Evolutionary conservation across 768 basidiomycete species (phyloP).

Genomic region (Naganishia friedmannii): DNA sequence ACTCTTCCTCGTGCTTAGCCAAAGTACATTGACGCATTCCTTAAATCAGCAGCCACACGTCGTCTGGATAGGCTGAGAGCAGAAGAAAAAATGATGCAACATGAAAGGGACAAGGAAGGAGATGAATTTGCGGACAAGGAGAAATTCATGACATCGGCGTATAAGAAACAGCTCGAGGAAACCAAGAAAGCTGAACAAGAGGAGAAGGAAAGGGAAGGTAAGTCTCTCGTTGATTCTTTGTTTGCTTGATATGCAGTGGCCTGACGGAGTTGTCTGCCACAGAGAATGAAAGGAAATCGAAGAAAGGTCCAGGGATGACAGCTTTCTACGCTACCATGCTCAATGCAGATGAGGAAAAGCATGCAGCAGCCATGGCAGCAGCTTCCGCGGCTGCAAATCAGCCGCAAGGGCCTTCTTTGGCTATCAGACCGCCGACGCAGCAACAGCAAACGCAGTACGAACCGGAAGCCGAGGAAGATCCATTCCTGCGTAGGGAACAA

Average conservation of each 20-base stretch:
- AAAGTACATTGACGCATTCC: conserved; percentile 81
- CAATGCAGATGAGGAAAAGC: conserved; percentile 53
- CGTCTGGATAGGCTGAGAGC: conserved; percentile 84
- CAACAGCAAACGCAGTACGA: conserved; percentile 33
- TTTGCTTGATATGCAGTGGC: neutral
- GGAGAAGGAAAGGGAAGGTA: conserved; percentile 82
- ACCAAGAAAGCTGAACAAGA: conserved; percentile 87
- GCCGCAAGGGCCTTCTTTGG: conserved; percentile 42
- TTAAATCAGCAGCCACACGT: conserved; percentile 78
- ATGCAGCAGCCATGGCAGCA: conserved; percentile 75
- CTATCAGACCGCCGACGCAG: conserved; percentile 40
- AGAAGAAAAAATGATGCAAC: conserved; percentile 96
- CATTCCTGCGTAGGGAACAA: conserved; percentile 36
- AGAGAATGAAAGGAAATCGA: conserved; percentile 49
- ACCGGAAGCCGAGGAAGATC: conserved; percentile 49
- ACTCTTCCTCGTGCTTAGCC: conserved; percentile 59
- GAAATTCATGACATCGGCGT: conserved; percentile 93
- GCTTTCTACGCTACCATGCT: conserved; percentile 53
- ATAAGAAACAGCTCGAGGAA: conserved; percentile 93
- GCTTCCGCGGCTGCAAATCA: conserved; percentile 55
- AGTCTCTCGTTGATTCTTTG: conserved; percentile 37
- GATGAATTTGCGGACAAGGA: conserved; percentile 93
- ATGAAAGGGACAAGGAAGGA: conserved; percentile 86
- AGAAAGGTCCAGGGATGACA: conserved; percentile 51
- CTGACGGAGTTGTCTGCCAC: neutral